These are phyloP conservation scores for Dothistroma septosporum DNA, from an alignment of 2,329 filamentous ascomycete species.

Conservation along the genomic window DNA sequence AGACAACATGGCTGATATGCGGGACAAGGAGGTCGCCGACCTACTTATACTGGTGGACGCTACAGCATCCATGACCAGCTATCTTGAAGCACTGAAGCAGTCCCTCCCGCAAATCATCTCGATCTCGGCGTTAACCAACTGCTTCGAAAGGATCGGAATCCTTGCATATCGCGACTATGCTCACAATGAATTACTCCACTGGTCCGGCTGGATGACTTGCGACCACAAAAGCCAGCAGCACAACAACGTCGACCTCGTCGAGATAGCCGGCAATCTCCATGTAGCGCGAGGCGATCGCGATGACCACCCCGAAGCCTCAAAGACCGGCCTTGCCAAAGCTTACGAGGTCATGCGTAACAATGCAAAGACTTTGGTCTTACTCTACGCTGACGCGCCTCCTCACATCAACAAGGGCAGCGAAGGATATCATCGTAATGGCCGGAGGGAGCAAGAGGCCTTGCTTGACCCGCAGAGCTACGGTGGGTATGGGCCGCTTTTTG, in stretches of 20 bases:
- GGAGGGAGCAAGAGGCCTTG: constrained; percentile 8
- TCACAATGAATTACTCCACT: constrained; percentile 7
- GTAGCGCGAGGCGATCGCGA: constrained; percentile 1
- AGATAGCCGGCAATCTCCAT: constrained; percentile 3
- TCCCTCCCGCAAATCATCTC: constrained; percentile 17
- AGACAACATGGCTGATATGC: not conserved
- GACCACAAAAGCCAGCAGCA: not conserved
- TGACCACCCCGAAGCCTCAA: constrained; percentile 13
- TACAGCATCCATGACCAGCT: constrained; percentile 13
- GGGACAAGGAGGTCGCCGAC: not conserved
- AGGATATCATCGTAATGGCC: not conserved
- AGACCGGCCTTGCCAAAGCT: constrained; percentile 16
- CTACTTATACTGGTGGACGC: constrained; percentile 18
- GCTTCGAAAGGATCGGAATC: constrained; percentile 13
- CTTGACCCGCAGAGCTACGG: constrained; percentile 7
- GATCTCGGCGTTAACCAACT: constrained; percentile 14
- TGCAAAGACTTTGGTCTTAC: constrained; percentile 13
- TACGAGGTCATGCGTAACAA: constrained; percentile 13
- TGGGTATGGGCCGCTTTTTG: constrained; percentile 8
- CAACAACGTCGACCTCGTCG: constrained; percentile 2
- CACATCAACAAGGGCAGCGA: constrained; percentile 3
- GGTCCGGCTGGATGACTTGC: constrained; percentile 11
- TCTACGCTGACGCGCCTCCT: constrained; percentile 15
- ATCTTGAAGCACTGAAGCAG: constrained; percentile 10
- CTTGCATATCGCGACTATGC: constrained; percentile 16